Evolutionary conservation across 495 filamentous ascomycete genomes (phyloP).

Genomic region (Haplographium delicatum): DNA sequence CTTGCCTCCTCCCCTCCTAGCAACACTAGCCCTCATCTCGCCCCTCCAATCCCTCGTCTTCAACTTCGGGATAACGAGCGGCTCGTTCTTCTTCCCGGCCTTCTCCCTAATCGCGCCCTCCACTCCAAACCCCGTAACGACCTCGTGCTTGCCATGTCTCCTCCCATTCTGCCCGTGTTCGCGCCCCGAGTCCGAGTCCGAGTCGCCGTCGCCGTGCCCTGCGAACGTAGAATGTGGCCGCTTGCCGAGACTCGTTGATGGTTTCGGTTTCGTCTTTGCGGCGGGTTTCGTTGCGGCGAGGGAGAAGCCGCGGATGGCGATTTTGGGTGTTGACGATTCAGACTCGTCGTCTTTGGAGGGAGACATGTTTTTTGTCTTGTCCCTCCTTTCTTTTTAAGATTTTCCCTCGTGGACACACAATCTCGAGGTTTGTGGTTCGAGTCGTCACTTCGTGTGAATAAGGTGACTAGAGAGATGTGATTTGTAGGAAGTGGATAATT

Average conservation of each 20-base stretch:
- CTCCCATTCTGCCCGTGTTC: neutral
- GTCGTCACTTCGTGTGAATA: too few species aligned
- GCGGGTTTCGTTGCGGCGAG: constrained; percentile 2
- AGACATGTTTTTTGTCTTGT: constrained; percentile 10
- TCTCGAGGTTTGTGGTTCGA: too few species aligned
- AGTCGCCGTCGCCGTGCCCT: constrained; percentile 10
- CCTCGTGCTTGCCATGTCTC: constrained; percentile 23
- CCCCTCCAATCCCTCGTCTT: constrained; percentile 72
- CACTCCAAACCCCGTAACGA: constrained; percentile 34
- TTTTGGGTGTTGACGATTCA: constrained; percentile 12
- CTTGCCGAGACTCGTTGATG: constrained; percentile 19
- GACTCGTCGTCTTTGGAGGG: constrained; percentile 13
- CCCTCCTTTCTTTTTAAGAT: neutral
- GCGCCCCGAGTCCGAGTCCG: constrained; percentile 3
- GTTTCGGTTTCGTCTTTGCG: constrained; percentile 12
- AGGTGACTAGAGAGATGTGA: too few species aligned
- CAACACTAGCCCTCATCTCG: constrained; percentile 42
- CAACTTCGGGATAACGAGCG: constrained; percentile 59
- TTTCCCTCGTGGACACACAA: too few species aligned
- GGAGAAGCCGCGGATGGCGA: constrained; percentile 11
- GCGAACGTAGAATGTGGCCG: constrained; percentile 13
- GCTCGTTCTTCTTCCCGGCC: constrained; percentile 34
- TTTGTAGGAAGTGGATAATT: too few species aligned
- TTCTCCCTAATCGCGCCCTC: constrained; percentile 24
- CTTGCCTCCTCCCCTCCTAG: constrained; percentile 33